Evolutionary conservation across 2,329 filamentous ascomycete genomes (phyloP).

Genomic region (Huntiella omanensis): DNA sequence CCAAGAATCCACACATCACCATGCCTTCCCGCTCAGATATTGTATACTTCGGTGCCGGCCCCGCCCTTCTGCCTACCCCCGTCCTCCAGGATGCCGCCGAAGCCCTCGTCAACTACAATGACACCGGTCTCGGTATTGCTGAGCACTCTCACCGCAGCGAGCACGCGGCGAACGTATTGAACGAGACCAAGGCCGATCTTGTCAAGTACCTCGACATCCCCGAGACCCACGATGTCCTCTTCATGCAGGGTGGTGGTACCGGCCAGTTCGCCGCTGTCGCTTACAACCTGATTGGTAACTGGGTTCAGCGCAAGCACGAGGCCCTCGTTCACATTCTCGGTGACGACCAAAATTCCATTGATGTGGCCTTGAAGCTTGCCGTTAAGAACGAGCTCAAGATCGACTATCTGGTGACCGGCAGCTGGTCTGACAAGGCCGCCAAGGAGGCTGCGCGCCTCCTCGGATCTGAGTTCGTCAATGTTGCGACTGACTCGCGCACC

Average conservation of each 20-base stretch:
- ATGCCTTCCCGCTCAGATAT: slow-evolving; percentile 62
- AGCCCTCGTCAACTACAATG: slow-evolving; percentile 65
- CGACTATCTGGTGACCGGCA: slow-evolving; percentile 81
- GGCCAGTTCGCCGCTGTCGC: slow-evolving; percentile 70
- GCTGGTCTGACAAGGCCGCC: slow-evolving; percentile 73
- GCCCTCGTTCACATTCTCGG: slow-evolving; percentile 38
- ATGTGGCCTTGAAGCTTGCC: slow-evolving; percentile 38
- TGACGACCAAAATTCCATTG: slow-evolving; percentile 26
- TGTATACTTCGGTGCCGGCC: slow-evolving; percentile 78
- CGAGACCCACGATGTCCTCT: slow-evolving; percentile 69
- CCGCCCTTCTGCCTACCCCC: slow-evolving; percentile 64
- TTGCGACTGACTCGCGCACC: slow-evolving; percentile 50
- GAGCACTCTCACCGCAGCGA: slow-evolving; percentile 81
- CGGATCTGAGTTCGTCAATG: slow-evolving; percentile 61
- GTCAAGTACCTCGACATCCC: slow-evolving; percentile 62
- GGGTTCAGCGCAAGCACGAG: slow-evolving; percentile 52
- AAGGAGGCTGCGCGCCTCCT: slow-evolving; percentile 66
- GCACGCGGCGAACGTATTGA: slow-evolving; percentile 60
- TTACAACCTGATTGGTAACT: slow-evolving; percentile 69
- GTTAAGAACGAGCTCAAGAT: slow-evolving; percentile 55
- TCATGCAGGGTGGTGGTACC: slow-evolving; percentile 72
- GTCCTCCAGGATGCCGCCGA: slow-evolving; percentile 61
- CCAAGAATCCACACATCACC: background rate
- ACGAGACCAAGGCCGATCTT: slow-evolving; percentile 58
- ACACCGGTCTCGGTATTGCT: slow-evolving; percentile 65